Conservation (phyloP, 257 asterid species). For the Phtheirospermum japonicum region DNA sequence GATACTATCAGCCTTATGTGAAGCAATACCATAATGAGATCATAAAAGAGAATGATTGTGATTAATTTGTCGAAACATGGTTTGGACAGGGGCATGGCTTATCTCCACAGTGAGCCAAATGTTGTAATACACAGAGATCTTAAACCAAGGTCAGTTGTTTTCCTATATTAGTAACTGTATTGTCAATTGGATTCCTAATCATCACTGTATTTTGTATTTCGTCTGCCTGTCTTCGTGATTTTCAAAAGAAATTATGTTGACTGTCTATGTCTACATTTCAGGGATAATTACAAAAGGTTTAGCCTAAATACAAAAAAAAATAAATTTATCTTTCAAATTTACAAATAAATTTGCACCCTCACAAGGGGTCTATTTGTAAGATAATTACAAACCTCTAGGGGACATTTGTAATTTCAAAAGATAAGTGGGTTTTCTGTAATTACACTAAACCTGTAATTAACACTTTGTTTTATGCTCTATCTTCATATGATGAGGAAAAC, state of each 20-base stretch:
- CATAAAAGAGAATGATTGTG: not conserved
- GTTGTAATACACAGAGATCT: slow-evolving; percentile 93
- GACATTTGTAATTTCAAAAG: too few species aligned
- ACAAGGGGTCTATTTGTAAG: too few species aligned
- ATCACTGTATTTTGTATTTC: not conserved
- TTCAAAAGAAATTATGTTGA: not conserved
- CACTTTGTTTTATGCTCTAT: not conserved
- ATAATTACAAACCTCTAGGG: too few species aligned
- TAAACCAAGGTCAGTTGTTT: slow-evolving; percentile 80
- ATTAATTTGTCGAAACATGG: slow-evolving; percentile 29
- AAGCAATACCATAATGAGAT: slow-evolving; percentile 18
- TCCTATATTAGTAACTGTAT: slow-evolving; percentile 15
- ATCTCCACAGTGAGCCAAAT: slow-evolving; percentile 97
- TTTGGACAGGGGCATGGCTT: slow-evolving; percentile 92
- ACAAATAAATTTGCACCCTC: not conserved
- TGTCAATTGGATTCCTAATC: slow-evolving; percentile 5
- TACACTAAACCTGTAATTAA: too few species aligned
- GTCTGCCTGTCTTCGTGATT: slow-evolving; percentile 13
- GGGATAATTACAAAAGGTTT: too few species aligned
- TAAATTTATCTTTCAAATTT: too few species aligned
- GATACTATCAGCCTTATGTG: slow-evolving; percentile 5
- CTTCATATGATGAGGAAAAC: not conserved
- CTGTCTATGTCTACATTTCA: too few species aligned
- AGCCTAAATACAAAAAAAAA: too few species aligned
- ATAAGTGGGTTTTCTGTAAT: too few species aligned